Evolutionary conservation across 306 rosid genomes (phyloP).

Genomic region (Quercus dentata): DNA sequence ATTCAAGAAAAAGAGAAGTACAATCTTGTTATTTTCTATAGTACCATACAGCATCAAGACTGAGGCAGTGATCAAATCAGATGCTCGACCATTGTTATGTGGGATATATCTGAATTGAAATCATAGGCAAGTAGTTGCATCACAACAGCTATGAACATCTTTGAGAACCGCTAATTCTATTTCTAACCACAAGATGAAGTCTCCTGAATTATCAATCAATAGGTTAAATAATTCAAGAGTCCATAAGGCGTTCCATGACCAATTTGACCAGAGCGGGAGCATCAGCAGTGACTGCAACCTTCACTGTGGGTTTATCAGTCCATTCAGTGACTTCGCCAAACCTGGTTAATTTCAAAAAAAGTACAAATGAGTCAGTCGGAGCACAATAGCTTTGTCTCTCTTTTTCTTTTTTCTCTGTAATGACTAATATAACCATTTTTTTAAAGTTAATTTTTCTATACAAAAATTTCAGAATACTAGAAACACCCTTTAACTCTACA

Average conservation of each 20-base stretch:
- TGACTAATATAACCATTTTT: not conserved
- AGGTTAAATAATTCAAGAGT: too few relatives aligned
- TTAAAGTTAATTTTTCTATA: not conserved
- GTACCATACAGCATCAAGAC: not conserved
- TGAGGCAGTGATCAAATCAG: not conserved
- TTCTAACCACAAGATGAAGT: too few relatives aligned
- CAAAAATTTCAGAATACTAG: not conserved
- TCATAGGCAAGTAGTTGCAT: too few relatives aligned
- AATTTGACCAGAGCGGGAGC: constrained; percentile 40
- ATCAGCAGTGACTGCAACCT: constrained; percentile 17
- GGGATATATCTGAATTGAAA: too few relatives aligned
- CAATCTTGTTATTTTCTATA: not conserved
- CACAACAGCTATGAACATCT: too few relatives aligned
- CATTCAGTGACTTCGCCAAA: constrained; percentile 37
- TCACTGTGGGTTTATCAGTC: too few relatives aligned
- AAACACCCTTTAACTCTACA: not conserved
- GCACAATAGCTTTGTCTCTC: not conserved
- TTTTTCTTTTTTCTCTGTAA: not conserved
- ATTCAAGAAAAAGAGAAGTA: not conserved
- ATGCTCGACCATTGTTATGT: not conserved
- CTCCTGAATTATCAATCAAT: too few relatives aligned
- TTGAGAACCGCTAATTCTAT: too few relatives aligned
- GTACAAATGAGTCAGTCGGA: not conserved
- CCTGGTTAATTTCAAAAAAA: constrained; percentile 39
- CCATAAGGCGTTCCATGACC: too few relatives aligned